Evolutionary conservation across 345 rosid species (phyloP), one percentile per base, ranked within the genome.

Genomic region (Citrus mangshanensis): DNA sequence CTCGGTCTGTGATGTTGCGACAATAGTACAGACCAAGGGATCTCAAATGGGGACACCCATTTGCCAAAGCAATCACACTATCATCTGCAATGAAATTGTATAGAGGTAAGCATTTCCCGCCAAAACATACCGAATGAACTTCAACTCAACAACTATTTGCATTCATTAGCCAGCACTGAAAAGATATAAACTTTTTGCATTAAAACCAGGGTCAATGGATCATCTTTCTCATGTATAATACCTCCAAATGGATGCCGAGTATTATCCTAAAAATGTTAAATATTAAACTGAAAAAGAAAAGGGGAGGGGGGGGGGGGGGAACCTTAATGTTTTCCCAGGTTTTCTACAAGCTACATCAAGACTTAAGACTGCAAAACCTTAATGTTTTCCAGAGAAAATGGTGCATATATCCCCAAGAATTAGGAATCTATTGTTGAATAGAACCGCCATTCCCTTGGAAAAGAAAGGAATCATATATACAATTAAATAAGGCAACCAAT

Each of bases 11-110:
- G 72, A 94, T 93, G 89, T 94, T 92, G 61, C 89, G 90, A 77
- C 98, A 94, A 74, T 94, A 96, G 92, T 96, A 96, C 68, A 96
- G 75, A 40, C 93, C 97, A 16, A 96, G 88, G 46, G 99, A 93
- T 58, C 84, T 87, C 79, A 94, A 82, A 82, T 89, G 95, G 42
- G 84, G 88, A 81, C 99, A 96, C 80, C 92, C 35, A 24, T 88
- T 81, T 72, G 98, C 99, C 87, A 96, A 77, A 65, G 99, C 94
- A 62, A 96, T 89, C 81, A 96, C 95, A 70, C 98, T 93, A 4
- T 94, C 91, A 76, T 93, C 99, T 96, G 85, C 86, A 82, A 46
- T 6, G 74, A 78, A 58, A 66, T 55, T 9, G 10, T 37, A 21
- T 7, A 38, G 73, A 30, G 38, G 65, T 59, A 24, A 76, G 49